Evolutionary conservation across 306 rosid genomes (phyloP), one percentile per base, ranked within the genome.

Genomic region (Rosa chinensis): DNA sequence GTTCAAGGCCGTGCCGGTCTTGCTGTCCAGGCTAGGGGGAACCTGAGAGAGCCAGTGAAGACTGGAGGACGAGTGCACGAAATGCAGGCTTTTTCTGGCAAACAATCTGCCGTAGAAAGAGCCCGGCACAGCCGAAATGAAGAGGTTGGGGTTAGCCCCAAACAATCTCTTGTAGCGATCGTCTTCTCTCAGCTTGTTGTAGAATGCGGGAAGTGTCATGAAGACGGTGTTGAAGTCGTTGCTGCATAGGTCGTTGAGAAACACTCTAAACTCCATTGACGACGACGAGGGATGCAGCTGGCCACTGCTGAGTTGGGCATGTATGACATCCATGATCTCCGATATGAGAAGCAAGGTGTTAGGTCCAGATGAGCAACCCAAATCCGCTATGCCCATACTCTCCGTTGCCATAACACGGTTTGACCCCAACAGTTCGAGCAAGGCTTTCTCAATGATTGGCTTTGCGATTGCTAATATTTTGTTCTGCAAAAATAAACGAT

Each of bases 311-410:
- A 85, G 64, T 55, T 83, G 82, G 48, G 84, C 50, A 43, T 76
- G 39, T 0, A 94, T 35, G 18, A 47, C 63, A 9, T 88, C 78
- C 4, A 88, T n/a, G 40, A 93, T 81, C 75, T 89, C 82, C 0
- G 83, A 86, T 32, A 94, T 74, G 3, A 88, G 84, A 4, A 39
- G 13, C 39, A 94, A 63, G 0, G 88, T 76, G 85, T 94, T 92
- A 21, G 97, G 99, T 8, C 99, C 99, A 2, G 95, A 87, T 20
- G 97, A 91, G 50, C 99, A 92, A 10, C 99, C 99, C 62, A 94
- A 85, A 68, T 94, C 99, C 0, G 90, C 99, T 23, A 94, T 88
- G 32, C 85, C 83, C 79, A 94, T 83, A 84, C 86, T 92, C 76
- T 66, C 76, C 1, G 20, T 45, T 75, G 82, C 81, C 55, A 49